Conservation (phyloP, 768 basidiomycete genomes). For the Amanita phalloides region DNA sequence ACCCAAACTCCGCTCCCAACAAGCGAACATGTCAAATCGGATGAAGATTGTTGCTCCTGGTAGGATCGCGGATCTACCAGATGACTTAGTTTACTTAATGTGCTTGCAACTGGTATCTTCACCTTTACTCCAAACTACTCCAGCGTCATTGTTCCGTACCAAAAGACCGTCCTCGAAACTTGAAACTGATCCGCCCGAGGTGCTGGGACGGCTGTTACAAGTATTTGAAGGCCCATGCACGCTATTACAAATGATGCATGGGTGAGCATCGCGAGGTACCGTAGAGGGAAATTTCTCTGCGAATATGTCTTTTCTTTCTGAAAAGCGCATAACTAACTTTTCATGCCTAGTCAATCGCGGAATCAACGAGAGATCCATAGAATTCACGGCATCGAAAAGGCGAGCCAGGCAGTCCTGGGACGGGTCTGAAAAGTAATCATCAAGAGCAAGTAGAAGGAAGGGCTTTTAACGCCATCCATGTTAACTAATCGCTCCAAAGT, state of each 20-base stretch:
- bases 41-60: slow-evolving; percentile 39
- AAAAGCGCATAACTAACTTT: slow-evolving; percentile 80
- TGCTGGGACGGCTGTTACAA: slow-evolving; percentile 32
- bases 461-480: slow-evolving; percentile 39
- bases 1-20: slow-evolving; percentile 83
- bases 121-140: slow-evolving; percentile 21
- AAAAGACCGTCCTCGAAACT: slow-evolving; percentile 65
- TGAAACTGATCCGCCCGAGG: slow-evolving; percentile 51
- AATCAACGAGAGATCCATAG: slow-evolving; percentile 74
- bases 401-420: slow-evolving; percentile 85
- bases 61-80: slow-evolving; percentile 11
- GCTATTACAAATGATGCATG: slow-evolving; percentile 2
- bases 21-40: slow-evolving; percentile 65
- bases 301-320: slow-evolving; percentile 89
- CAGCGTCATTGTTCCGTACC: slow-evolving; percentile 24
- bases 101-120: slow-evolving; percentile 16
- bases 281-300: slow-evolving; percentile 62
- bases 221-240: slow-evolving; percentile 10
- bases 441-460: slow-evolving; percentile 84
- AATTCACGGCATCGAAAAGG: slow-evolving; percentile 88
- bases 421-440: slow-evolving; percentile 87
- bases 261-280: slow-evolving; percentile 14
- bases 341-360: slow-evolving; percentile 75
- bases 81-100: slow-evolving; percentile 10
- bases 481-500: slow-evolving; percentile 4